phyloP scores from a whole-genome alignment of 2,329 filamentous ascomycete species.

The Gremmenia infestans region DNA sequence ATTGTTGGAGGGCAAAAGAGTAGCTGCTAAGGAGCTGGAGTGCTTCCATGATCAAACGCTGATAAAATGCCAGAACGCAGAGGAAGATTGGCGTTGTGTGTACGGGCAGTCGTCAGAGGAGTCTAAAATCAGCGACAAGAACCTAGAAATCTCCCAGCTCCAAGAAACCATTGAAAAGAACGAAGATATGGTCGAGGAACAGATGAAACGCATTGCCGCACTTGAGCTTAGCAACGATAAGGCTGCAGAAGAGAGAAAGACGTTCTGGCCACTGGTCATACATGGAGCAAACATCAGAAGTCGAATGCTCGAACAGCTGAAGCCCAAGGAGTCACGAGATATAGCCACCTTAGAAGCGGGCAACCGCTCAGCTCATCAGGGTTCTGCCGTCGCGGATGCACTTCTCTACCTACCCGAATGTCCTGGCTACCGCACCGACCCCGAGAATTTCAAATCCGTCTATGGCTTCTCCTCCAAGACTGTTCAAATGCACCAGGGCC shows the following conservation, averaged over 20 bases:
- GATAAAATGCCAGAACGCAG: neutral
- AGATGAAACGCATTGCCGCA: neutral
- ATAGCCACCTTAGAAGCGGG: neutral
- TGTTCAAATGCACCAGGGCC: neutral
- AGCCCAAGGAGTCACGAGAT: neutral
- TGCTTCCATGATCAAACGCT: no score
- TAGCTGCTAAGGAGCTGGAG: no score
- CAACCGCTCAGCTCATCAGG: neutral
- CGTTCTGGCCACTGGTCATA: neutral
- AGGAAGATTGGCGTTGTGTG: neutral
- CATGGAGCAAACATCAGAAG: neutral
- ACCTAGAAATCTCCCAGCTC: neutral
- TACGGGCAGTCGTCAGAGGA: neutral
- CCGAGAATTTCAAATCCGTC: neutral
- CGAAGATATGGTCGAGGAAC: neutral
- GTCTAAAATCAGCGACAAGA: neutral
- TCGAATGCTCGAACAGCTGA: neutral
- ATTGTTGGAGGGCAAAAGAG: no score
- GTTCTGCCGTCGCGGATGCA: neutral
- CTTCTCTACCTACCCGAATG: neutral
- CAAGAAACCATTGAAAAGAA: no score
- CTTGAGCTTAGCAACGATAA: neutral
- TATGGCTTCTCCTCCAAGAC: neutral
- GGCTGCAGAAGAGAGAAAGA: neutral
- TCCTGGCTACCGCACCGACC: neutral